Percentiles rank a stretch among this genome's conserved stretches.
Evolutionary conservation across 2,329 filamentous ascomycete species (phyloP).

Genomic region (Microsporum canis): DNA sequence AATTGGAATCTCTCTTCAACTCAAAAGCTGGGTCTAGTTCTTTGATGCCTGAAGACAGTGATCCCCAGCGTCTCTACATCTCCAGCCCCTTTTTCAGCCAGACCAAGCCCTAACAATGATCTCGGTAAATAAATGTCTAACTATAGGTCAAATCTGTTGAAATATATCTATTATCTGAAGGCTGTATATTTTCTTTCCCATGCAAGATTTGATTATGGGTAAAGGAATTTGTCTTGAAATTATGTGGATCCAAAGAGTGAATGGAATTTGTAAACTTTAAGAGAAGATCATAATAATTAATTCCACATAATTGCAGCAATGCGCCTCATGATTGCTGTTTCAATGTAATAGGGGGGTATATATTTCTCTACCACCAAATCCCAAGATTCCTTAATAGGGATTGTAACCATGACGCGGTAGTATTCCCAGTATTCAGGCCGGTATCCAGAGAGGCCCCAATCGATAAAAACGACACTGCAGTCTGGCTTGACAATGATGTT

Average conservation of each 20-base stretch:
- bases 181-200: neutral
- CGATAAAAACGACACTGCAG: constrained; percentile 18
- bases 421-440: constrained; percentile 21
- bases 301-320: constrained; percentile 1
- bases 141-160: neutral
- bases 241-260: too few species aligned
- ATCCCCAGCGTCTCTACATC: neutral
- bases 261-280: too few species aligned
- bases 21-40: neutral
- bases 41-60: neutral
- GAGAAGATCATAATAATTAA: neutral
- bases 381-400: constrained; percentile 11
- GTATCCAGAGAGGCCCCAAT: constrained; percentile 20
- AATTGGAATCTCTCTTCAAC: neutral
- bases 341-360: constrained; percentile 17
- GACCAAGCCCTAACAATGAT: neutral
- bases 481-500: constrained; percentile 20
- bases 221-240: neutral
- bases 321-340: constrained; percentile 2
- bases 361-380: constrained; percentile 17
- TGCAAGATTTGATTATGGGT: neutral
- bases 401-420: constrained; percentile 11
- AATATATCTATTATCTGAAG: neutral
- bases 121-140: neutral
- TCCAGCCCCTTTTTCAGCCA: constrained; percentile 1